Evolutionary conservation across 805 yeast genomes (phyloP).

Genomic region (Cyberlindnera xylosilytica): DNA sequence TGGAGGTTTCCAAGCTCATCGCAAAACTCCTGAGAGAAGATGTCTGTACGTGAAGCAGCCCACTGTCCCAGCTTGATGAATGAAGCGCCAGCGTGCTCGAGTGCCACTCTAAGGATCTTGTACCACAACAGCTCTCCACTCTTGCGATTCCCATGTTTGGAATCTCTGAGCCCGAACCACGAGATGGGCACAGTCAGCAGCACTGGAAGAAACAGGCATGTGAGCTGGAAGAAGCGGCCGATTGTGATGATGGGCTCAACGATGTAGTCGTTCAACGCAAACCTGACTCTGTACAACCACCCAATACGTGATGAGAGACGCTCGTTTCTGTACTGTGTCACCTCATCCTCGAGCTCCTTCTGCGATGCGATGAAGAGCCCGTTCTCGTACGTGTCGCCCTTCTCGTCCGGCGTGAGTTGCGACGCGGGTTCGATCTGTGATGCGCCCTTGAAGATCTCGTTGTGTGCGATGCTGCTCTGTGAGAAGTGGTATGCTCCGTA

Average conservation of each 20-base stretch:
- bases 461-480: neutral
- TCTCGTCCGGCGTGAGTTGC: slow-evolving; percentile 36
- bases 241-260: slow-evolving; percentile 69
- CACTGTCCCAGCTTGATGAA: slow-evolving; percentile 93
- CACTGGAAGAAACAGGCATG: slow-evolving; percentile 68
- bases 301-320: slow-evolving; percentile 24
- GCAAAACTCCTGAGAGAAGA: slow-evolving; percentile 79
- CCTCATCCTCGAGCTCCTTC: slow-evolving; percentile 44
- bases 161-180: slow-evolving; percentile 26
- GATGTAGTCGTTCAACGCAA: slow-evolving; percentile 47
- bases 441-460: slow-evolving; percentile 13
- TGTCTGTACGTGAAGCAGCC: slow-evolving; percentile 97
- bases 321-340: slow-evolving; percentile 31
- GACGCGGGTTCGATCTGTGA: slow-evolving; percentile 10
- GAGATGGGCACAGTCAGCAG: slow-evolving; percentile 60
- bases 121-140: slow-evolving; percentile 75
- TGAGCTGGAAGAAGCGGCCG: slow-evolving; percentile 65
- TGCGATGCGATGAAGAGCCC: slow-evolving; percentile 63
- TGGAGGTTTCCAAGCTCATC: slow-evolving; percentile 73
- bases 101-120: slow-evolving; percentile 53
- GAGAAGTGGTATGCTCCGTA: neutral
- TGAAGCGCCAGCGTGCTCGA: slow-evolving; percentile 90
- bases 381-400: slow-evolving; percentile 66
- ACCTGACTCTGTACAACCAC: slow-evolving; percentile 39
- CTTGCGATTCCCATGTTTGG: slow-evolving; percentile 36